Evolutionary conservation across 2,329 filamentous ascomycete genomes (phyloP).

Genomic region (Botryotinia globosa): DNA sequence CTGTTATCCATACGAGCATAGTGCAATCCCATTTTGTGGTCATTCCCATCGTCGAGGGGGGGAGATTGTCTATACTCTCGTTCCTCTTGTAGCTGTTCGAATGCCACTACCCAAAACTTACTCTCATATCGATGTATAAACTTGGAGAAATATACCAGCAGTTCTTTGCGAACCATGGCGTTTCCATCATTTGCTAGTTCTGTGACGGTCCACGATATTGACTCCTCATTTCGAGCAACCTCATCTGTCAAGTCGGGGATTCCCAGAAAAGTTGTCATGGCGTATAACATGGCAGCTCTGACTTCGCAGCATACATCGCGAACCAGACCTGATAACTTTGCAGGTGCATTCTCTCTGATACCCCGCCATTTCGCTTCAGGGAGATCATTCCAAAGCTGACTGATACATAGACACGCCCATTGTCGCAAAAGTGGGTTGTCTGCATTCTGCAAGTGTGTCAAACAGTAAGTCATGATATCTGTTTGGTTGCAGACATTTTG

Average conservation of each 20-base stretch:
- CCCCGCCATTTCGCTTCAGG: constrained; percentile 94
- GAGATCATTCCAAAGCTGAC: constrained; percentile 88
- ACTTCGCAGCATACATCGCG: constrained; percentile 90
- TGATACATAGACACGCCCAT: constrained; percentile 94
- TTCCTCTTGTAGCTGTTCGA: constrained; percentile 85
- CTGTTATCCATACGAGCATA: constrained; percentile 56
- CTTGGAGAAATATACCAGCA: constrained; percentile 88
- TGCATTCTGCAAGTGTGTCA: constrained; percentile 77
- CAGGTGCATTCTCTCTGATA: constrained; percentile 79
- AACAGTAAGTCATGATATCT: constrained; percentile 84
- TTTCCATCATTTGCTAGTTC: constrained; percentile 93
- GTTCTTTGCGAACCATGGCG: constrained; percentile 87
- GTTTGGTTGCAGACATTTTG: constrained; percentile 88
- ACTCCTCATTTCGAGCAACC: constrained; percentile 86
- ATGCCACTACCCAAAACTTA: constrained; percentile 88
- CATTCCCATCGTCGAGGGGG: constrained; percentile 53
- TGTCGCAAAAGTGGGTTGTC: constrained; percentile 87
- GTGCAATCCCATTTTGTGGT: constrained; percentile 61
- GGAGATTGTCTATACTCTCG: constrained; percentile 62
- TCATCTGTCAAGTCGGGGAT: constrained; percentile 91
- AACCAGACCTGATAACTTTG: constrained; percentile 74
- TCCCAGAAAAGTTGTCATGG: constrained; percentile 88
- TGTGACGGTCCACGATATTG: constrained; percentile 81
- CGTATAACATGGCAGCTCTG: constrained; percentile 86
- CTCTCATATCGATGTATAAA: constrained; percentile 88